These are phyloP conservation scores for Penicillium verrucosum DNA, from an alignment of 2,329 filamentous ascomycete species.

Conservation along the genomic window DNA sequence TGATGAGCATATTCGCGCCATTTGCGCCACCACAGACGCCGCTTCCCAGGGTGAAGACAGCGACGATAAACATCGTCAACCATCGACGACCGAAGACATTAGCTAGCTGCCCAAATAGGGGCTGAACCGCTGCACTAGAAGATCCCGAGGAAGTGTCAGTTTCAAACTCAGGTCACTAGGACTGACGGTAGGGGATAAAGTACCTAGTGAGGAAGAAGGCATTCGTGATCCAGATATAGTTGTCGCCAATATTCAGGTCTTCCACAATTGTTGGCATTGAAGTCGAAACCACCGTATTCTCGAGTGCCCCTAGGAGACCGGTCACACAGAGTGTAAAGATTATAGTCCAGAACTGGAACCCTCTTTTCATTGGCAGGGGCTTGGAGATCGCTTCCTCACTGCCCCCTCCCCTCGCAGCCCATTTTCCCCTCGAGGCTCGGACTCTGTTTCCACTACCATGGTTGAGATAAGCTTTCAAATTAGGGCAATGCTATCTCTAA, in stretches of 20 bases:
- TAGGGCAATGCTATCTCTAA: neutral
- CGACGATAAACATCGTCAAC: slow-evolving; percentile 40
- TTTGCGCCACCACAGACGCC: neutral
- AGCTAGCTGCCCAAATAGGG: slow-evolving; percentile 50
- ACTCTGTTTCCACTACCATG: neutral
- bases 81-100: slow-evolving; percentile 52
- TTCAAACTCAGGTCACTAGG: neutral
- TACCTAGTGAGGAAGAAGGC: neutral
- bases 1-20: neutral
- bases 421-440: neutral
- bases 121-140: slow-evolving; percentile 39
- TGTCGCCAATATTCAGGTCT: slow-evolving; percentile 27
- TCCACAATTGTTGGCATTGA: slow-evolving; percentile 39
- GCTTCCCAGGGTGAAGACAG: slow-evolving; percentile 29
- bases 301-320: slow-evolving; percentile 33
- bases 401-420: neutral
- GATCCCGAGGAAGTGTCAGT: neutral
- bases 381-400: neutral
- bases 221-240: slow-evolving; percentile 33
- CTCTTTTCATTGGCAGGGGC: neutral
- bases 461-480: neutral
- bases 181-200: neutral
- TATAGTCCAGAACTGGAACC: neutral
- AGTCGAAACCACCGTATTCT: slow-evolving; percentile 40
- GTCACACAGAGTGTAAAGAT: slow-evolving; percentile 17